phyloP scores from a whole-genome alignment of 257 asterid genomes.

The Solanum etuberosum region DNA sequence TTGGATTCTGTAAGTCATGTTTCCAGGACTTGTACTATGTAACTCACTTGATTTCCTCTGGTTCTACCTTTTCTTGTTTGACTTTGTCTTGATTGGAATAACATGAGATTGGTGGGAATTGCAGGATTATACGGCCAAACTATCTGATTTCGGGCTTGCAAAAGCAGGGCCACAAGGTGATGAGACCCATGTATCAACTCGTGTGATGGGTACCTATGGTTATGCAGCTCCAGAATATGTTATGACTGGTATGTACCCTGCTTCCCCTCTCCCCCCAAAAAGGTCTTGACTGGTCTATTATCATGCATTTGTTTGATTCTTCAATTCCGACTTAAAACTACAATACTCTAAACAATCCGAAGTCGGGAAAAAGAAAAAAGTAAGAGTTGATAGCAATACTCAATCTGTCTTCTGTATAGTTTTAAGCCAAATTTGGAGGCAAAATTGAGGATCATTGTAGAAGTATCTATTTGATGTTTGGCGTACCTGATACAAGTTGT shows the following conservation, averaged over 20 bases:
- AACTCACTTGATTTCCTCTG: background rate
- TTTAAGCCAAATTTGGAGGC: background rate
- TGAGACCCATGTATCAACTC: constrained; percentile 97
- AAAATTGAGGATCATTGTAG: background rate
- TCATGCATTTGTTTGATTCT: background rate
- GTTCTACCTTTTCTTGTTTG: background rate
- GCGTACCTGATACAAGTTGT: background rate
- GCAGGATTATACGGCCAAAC: constrained; percentile 95
- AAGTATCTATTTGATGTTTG: background rate
- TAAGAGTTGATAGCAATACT: background rate
- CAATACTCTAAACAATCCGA: background rate
- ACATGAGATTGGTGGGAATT: background rate
- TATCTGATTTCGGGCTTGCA: constrained; percentile 99
- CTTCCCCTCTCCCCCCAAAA: background rate
- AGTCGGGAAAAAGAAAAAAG: background rate
- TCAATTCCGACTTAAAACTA: background rate
- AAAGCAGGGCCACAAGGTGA: constrained; percentile 99
- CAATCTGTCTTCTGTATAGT: background rate
- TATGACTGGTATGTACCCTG: constrained; percentile 67
- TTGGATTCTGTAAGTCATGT: constrained; percentile 73
- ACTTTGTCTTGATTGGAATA: background rate
- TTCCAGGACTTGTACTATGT: background rate
- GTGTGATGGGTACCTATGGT: constrained; percentile 99
- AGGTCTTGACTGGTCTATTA: background rate
- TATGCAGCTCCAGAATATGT: constrained; percentile 99